Evolutionary conservation across 2,329 filamentous ascomycete genomes (phyloP), one percentile per base, ranked within the genome.

Genomic region (Phoma sp.): DNA sequence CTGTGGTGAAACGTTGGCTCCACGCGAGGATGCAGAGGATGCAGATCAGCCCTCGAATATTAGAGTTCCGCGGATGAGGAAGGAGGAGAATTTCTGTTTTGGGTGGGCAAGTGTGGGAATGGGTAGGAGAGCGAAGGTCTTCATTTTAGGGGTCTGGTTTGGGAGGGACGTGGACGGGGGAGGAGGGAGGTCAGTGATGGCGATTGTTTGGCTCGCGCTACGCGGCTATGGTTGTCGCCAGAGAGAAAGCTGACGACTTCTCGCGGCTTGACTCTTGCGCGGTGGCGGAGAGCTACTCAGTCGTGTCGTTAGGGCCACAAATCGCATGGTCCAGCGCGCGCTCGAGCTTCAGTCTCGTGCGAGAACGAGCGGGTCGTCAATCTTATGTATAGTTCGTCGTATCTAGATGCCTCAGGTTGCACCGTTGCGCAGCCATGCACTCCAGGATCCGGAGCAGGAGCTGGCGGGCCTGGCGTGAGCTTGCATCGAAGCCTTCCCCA

Each of bases 401-500:
- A 15, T 43, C 36, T 38, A 36, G 32, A 12, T 24, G 46, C 21
- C 37, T 41, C 31, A 27, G 9, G 46, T 33, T 41, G 32, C 27
- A 51, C 19, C 33, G 17, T 10, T 13, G 31, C 10, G 32, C 10
- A 5, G 21, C 25, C 24, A 45, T 31, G 35, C 27, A 38, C 46
- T 44, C 46, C 46, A 51, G 36, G 41, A 55, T 45, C 43, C 41
- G 22, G 52, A 31, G 41, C 47, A 35, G 47, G 38, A 37, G 38
- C 38, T 57, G 54, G 41, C 48, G 48, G 19, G 43, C 39, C 47
- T 56, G 54, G 54, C 54, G 38, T 51, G 48, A 57, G 48, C 47
- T 45, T 48, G 43, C 48, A n/a, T 33, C 25, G 52, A 40, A 51
- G 52, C 52, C 36, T 51, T 51, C 37, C 52, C 41, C 52, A 38